Evolutionary conservation across 2,329 filamentous ascomycete species (phyloP), one percentile per base, ranked within the genome.

Genomic region (Cercospora nicotianae): DNA sequence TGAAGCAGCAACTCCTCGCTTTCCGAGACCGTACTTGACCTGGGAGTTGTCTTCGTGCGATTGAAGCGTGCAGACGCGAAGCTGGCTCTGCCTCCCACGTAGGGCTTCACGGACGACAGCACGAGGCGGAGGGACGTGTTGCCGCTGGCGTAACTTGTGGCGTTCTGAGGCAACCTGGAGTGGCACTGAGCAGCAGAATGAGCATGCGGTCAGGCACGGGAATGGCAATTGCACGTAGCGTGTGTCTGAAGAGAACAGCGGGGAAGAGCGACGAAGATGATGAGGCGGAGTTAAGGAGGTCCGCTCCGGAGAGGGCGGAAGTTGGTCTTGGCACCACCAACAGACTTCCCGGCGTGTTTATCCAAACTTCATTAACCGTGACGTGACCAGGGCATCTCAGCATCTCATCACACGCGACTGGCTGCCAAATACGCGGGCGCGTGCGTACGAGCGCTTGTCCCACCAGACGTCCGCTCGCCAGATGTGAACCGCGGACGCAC

Each of bases 61-160:
- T 12, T 36, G 12, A 33, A 33, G 31, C 33, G 33, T 36, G 33
- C 13, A 13, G 33, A 36, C n/a, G 18, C 45, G 3, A 20, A 12
- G 45, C 45, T 20, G 18, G 10, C 45, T 51, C 33, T 36, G 33
- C 33, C 13, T 36, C 33, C 33, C 12, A 16, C 33, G 33, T 16
- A 13, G 33, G 33, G 1, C 33, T 36, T 45, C 9, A 5, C 3
- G 45, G n/a, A 23, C 18, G 10, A 20, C 45, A 51, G n/a, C n/a
- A 51, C 18, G 45, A 23, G 18, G 45, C 13, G 33, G 13, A 26
- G 45, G 10, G 5, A 6, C 3, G 20, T 26, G 57, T 60, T 36
- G 18, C 13, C 57, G 57, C 23, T 30, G 23, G 57, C 30, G 57
- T 39, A 39, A 60, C 57, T 39, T 60, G 57, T 60, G 57, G 57